Evolutionary conservation across 164 flowering plant genomes (phyloP).

Genomic region (Tetrastigma voinierianum): DNA sequence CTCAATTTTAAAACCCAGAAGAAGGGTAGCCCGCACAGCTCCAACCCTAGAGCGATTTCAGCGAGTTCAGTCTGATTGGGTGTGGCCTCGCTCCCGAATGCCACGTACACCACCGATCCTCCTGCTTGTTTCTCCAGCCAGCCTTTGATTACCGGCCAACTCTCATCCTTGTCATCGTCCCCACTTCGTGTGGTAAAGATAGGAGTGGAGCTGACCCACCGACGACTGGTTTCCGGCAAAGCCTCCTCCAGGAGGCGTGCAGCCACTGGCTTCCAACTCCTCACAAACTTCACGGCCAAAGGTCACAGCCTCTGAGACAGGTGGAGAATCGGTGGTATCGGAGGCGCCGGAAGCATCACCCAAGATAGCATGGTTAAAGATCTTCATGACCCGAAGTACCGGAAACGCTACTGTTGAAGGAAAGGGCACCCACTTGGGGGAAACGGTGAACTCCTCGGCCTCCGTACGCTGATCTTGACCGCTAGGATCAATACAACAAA

Average conservation of each 20-base stretch:
- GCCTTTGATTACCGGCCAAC: conserved; percentile 6
- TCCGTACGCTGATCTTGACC: not conserved
- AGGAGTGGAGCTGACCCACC: conserved; percentile 24
- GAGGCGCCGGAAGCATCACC: conserved; percentile 12
- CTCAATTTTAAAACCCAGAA: conserved; percentile 37
- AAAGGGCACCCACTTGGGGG: conserved; percentile 41
- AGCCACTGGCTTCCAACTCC: conserved; percentile 27
- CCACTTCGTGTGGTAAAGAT: not conserved
- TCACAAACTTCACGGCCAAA: not conserved
- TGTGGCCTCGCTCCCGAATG: conserved; percentile 28
- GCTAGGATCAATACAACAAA: not conserved
- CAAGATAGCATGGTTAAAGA: not conserved
- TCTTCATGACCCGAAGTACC: conserved; percentile 4
- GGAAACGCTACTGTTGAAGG: conserved; percentile 16
- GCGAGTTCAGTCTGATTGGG: conserved; percentile 17
- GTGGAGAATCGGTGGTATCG: not conserved
- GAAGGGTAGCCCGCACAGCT: conserved; percentile 32
- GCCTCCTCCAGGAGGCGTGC: conserved; percentile 5
- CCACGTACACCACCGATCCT: conserved; percentile 24
- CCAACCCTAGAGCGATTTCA: conserved; percentile 34
- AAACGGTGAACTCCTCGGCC: conserved; percentile 21
- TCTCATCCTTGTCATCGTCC: not conserved
- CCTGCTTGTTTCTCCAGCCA: conserved; percentile 22
- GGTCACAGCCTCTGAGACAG: not conserved
- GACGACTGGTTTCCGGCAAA: conserved; percentile 22